phyloP scores from a whole-genome alignment of 352 stramenopile genomes.

The Phytophthora idaei region DNA sequence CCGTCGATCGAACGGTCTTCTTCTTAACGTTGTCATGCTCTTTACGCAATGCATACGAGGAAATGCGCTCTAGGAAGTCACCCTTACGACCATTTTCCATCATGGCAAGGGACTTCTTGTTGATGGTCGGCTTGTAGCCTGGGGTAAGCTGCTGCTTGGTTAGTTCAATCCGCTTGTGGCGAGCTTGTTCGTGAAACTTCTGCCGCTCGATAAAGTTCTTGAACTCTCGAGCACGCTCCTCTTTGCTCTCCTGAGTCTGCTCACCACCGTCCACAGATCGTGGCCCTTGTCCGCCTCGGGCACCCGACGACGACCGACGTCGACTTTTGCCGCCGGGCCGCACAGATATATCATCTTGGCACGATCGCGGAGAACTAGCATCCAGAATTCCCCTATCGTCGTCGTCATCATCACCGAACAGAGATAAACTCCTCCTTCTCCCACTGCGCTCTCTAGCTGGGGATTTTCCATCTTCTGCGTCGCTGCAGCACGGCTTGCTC shows the following conservation, averaged over 20 bases:
- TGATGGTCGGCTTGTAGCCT: conserved; percentile 74
- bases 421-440: conserved; percentile 37
- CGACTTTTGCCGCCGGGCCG: conserved; percentile 24
- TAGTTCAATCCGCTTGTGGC: conserved; percentile 64
- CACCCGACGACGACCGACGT: conserved; percentile 12
- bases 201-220: conserved; percentile 79
- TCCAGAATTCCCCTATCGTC: conserved; percentile 35
- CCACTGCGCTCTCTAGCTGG: conserved; percentile 25
- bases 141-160: conserved; percentile 66
- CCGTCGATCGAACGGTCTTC: conserved; percentile 64
- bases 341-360: conserved; percentile 68
- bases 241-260: conserved; percentile 48
- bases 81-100: conserved; percentile 84
- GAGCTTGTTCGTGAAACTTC: conserved; percentile 72
- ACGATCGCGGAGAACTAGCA: conserved; percentile 25
- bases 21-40: conserved; percentile 84
- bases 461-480: conserved; percentile 25
- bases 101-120: conserved; percentile 81
- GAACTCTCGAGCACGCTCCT: conserved; percentile 59
- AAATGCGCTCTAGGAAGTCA: conserved; percentile 83
- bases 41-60: conserved; percentile 75
- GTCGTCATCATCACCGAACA: conserved; percentile 41
- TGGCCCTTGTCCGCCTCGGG: conserved; percentile 36
- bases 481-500: conserved; percentile 57
- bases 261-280: conserved; percentile 53